These are phyloP conservation scores for Podospora bellae-mahoneyi DNA, from an alignment of 495 filamentous ascomycete genomes.

Conservation along the genomic window DNA sequence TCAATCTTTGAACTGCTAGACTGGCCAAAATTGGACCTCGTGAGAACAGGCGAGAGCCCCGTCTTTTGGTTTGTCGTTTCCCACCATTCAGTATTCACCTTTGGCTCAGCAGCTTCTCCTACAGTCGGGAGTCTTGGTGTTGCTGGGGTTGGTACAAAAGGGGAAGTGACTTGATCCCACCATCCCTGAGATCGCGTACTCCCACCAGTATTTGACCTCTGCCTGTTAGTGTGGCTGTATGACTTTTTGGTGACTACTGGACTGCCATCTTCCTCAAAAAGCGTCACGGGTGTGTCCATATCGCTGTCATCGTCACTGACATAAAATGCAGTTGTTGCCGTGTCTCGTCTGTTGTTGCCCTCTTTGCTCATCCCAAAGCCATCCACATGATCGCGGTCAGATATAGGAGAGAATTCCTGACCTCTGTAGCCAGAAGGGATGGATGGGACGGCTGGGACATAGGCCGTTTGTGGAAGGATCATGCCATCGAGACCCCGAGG, in stretches of 20 bases:
- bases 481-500: slow-evolving; percentile 26
- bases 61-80: slow-evolving; percentile 32
- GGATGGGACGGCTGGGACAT: slow-evolving; percentile 60
- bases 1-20: slow-evolving; percentile 10
- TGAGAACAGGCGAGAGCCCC: slow-evolving; percentile 14
- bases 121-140: slow-evolving; percentile 17
- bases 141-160: slow-evolving; percentile 48
- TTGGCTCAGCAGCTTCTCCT: slow-evolving; percentile 3
- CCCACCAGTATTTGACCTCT: slow-evolving; percentile 36
- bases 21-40: slow-evolving; percentile 19
- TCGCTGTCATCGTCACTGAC: slow-evolving; percentile 35
- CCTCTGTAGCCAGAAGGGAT: slow-evolving; percentile 31
- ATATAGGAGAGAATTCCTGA: slow-evolving; percentile 2
- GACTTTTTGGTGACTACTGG: slow-evolving; percentile 35
- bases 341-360: slow-evolving; percentile 16
- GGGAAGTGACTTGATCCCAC: slow-evolving; percentile 85
- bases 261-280: slow-evolving; percentile 50
- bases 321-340: slow-evolving; percentile 22
- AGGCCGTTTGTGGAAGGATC: slow-evolving; percentile 27
- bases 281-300: slow-evolving; percentile 40
- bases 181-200: slow-evolving; percentile 69
- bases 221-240: slow-evolving; percentile 27
- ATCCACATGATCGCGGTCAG: background rate
- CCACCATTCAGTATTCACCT: slow-evolving; percentile 36
- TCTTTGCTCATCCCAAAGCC: slow-evolving; percentile 1